Percentiles rank a stretch among this genome's conserved stretches.
Conservation (phyloP, 768 basidiomycete genomes). For the Naganishia kalamii region DNA sequence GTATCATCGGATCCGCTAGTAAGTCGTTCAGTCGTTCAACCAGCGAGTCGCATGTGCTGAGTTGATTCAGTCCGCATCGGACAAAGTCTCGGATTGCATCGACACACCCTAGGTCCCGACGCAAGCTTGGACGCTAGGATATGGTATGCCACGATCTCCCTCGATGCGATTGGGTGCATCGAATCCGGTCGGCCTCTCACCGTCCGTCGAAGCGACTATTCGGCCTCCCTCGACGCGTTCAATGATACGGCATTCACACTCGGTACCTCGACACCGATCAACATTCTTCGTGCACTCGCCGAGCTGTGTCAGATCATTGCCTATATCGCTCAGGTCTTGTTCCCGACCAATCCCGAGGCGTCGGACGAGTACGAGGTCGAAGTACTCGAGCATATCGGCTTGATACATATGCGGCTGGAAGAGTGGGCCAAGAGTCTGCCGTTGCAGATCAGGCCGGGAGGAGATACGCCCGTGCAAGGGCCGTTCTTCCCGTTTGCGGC, state of each 20-base stretch:
- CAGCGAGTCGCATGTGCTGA: neutral
- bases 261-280: neutral
- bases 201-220: neutral
- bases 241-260: neutral
- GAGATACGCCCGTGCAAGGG: neutral
- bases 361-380: neutral
- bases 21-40: neutral
- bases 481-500: neutral
- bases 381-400: neutral
- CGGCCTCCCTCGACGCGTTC: neutral
- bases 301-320: neutral
- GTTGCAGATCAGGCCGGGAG: neutral
- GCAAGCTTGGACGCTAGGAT: neutral
- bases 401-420: neutral
- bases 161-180: neutral
- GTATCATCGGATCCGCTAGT: neutral
- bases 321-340: conserved; percentile 2
- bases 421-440: conserved; percentile 1
- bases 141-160: neutral
- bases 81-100: neutral
- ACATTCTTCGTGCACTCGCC: neutral
- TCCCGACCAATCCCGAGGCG: neutral
- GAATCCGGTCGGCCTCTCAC: neutral
- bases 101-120: neutral
- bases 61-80: neutral